Base-by-base conservation (phyloP, 1,284 basidiomycete genomes). In the Fomes fomentarius region DNA sequence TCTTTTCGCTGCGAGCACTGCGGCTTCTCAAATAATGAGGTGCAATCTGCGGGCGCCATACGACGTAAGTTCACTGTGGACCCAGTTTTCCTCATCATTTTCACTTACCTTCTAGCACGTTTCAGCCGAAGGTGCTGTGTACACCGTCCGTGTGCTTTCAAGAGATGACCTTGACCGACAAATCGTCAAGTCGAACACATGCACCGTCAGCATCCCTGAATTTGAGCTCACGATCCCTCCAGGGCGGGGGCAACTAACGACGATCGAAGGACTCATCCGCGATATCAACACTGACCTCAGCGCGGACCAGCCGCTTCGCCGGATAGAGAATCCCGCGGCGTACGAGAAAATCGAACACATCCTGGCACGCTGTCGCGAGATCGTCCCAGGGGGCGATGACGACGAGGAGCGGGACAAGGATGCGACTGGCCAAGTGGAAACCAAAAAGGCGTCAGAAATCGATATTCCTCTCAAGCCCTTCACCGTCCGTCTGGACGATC, bases 1-100 rank as follows among this genome's bases (percentile, higher is more conserved):
- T 96, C 93, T 39, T 99, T 99, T 78, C 83, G 85, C 54, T 99
- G 97, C 71, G 92, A 96, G 50, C 88, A 95, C 70, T 99, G 97
- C 66, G 95, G 94, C 19, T 76, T 83, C 64, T 73, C 83, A 38
- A 98, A 99, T 74, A 99, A 96, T 68, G 96, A 99, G 74, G 91
- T 98, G 44, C 95, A 98, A 68, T 87, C 91, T 9, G 97, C 97
- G 0, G 93, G 94, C 7, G 72, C 82, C 56, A 96, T 98, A 54
- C 84, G 93, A 77, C 85, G 94, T 93, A 64, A 62, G 86, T 75
- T 12, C 9, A 15, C 17, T 22, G 11, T 26, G 14, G 17, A 7
- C 24, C 11, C 19, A 19, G 19, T 42, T 10, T 21, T n/a, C 12
- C 4, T 19, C 10, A 3, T 15, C 8, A 41, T 12, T 26, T n/a